These are phyloP conservation scores for Coemansia sp. DNA, from an alignment of 192 early-diverging fungal species.

Conservation along the genomic window DNA sequence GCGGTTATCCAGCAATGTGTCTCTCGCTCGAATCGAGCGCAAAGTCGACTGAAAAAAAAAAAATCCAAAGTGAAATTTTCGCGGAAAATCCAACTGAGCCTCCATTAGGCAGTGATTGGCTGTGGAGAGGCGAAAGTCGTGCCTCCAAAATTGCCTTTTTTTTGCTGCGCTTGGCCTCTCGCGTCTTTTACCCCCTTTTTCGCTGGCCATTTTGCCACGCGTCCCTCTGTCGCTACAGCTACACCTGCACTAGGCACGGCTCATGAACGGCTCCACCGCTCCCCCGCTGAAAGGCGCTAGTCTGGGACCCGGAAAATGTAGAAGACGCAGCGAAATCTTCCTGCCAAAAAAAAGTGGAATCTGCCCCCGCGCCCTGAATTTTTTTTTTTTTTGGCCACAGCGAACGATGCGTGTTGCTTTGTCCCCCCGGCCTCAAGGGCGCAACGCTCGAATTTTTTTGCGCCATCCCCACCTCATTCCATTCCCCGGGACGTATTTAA, in stretches of 20 bases:
- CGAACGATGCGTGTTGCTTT: conserved; percentile 1
- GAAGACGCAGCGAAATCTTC: not conserved
- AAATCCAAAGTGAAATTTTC: conserved; percentile 6
- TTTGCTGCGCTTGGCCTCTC: not conserved
- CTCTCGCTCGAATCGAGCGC: not conserved
- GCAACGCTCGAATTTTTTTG: conserved; percentile 20
- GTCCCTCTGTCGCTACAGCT: not conserved
- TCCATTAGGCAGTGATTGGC: conserved; percentile 35
- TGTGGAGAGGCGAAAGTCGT: conserved; percentile 11
- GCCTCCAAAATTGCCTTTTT: not conserved
- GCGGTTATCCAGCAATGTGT: not conserved
- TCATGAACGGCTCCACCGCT: not conserved
- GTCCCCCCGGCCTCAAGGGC: not conserved
- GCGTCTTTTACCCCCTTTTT: not conserved
- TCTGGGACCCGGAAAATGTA: not conserved
- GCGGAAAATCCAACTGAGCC: conserved; percentile 23
- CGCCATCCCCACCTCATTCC: conserved; percentile 11
- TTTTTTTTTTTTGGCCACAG: conserved; percentile 1
- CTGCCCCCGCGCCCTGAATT: conserved; percentile 6
- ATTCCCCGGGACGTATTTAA: conserved; percentile 37
- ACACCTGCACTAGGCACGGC: not conserved
- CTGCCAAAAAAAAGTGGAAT: not conserved
- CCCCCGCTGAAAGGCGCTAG: not conserved
- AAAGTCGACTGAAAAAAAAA: not conserved
- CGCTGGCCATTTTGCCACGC: not conserved